phyloP scores from a whole-genome alignment of 2,329 filamentous ascomycete genomes.

The Dendrostoma leiphaemia region DNA sequence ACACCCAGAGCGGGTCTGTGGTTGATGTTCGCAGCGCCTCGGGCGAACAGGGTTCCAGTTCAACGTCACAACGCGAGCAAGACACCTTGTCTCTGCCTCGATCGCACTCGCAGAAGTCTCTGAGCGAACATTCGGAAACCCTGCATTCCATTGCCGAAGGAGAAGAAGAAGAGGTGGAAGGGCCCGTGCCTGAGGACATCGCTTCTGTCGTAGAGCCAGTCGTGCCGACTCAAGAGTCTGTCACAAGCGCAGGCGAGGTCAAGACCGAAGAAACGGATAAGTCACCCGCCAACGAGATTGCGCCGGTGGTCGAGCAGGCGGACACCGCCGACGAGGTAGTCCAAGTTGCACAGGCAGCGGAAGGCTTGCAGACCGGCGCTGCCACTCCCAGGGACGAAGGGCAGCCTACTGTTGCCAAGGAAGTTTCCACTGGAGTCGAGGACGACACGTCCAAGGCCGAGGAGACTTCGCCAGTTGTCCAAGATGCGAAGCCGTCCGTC shows the following conservation, averaged over 20 bases:
- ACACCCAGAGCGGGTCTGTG: constrained; percentile 31
- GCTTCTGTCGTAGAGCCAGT: background rate
- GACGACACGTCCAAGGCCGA: background rate
- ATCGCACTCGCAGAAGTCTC: constrained; percentile 12
- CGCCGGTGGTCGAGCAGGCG: constrained; percentile 23
- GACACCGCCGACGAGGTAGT: constrained; percentile 23
- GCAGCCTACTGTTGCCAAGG: background rate
- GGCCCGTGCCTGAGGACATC: background rate
- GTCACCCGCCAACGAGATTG: constrained; percentile 21
- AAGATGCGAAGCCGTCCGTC: background rate
- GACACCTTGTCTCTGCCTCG: background rate
- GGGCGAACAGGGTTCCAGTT: constrained; percentile 35
- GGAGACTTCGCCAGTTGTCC: background rate
- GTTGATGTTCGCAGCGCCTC: constrained; percentile 37
- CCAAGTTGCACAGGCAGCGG: constrained; percentile 18
- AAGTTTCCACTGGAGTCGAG: constrained; percentile 4
- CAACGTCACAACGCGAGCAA: constrained; percentile 23
- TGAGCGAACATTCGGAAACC: constrained; percentile 34
- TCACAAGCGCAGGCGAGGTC: background rate
- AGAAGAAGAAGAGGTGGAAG: constrained; percentile 20
- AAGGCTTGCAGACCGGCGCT: constrained; percentile 15
- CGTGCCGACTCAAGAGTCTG: background rate
- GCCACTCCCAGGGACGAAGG: background rate
- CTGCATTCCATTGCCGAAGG: constrained; percentile 47
- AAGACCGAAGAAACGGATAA: constrained; percentile 15